Evolutionary conservation across 495 filamentous ascomycete species (phyloP), one percentile per base, ranked within the genome.

Genomic region (Aspergillus olivimuriae): DNA sequence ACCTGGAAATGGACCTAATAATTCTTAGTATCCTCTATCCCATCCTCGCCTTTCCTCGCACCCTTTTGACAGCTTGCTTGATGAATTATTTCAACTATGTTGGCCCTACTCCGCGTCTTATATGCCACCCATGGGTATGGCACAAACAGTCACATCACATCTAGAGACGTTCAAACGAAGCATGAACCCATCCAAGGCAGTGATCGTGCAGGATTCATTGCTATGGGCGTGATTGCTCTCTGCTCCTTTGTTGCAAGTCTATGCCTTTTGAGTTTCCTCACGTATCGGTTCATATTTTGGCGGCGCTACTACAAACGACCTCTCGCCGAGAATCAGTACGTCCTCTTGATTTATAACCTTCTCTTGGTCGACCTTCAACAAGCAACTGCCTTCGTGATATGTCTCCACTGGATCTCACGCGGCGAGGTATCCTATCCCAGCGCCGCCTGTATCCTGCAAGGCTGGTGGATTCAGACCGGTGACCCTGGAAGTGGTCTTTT

Each of bases 341-440:
- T 88, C 14, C 56, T 88, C 26, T 70, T 90, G 22, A 80, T 88
- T 48, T 81, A 80, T 56, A 87, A 87, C 57, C 75, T 88, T 3
- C 66, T 88, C 6, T 56, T 87, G 12, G 82, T 83, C 43, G 84
- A 89, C 53, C 58, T 88, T 30, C 82, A 87, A 50, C 84, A 87
- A 53, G 65, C 80, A 1, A 65, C 75, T n/a, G 77, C 79, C 5
- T 88, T 87, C 53, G 35, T 82, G 24, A 61, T 88, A 35, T 83
- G 77, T 55, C 70, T 77, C 16, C 64, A 74, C 30, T 85, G 83
- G 77, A 53, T 79, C 9, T 47, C 52, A 1, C 47, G 61, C 1
- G 70, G 80, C 21, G 56, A 56, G 38, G 81, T 88, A 23, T 35
- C 57, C 9, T 74, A 80, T 39, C 77, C 73, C 1, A 74, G 70